Conservation (phyloP, 352 stramenopile genomes). For the Globisporangium carolinianum region DNA sequence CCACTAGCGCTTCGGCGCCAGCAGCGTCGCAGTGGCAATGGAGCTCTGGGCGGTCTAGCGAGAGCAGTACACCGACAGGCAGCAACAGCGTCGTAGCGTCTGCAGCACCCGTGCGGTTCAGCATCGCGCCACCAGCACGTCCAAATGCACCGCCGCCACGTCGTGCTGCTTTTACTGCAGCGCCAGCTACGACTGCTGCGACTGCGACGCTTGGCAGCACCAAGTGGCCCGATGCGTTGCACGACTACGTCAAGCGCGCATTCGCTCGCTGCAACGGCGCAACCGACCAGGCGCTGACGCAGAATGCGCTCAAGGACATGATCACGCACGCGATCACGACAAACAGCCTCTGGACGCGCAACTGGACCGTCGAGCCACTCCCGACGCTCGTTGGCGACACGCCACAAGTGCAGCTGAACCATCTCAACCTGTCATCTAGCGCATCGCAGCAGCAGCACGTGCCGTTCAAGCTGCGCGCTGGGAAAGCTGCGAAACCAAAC, state of each 20-base stretch:
- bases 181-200: conserved; percentile 9
- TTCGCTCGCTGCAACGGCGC: conserved; percentile 75
- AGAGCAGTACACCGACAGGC: background rate
- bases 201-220: conserved; percentile 22
- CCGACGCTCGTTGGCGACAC: conserved; percentile 58
- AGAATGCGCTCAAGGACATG: conserved; percentile 73
- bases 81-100: conserved; percentile 15
- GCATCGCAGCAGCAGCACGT: background rate
- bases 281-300: conserved; percentile 67
- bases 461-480: conserved; percentile 1
- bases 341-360: conserved; percentile 81
- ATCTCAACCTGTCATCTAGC: conserved; percentile 5
- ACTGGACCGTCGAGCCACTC: conserved; percentile 72
- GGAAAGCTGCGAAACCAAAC: conserved; percentile 11
- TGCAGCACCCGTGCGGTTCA: conserved; percentile 42
- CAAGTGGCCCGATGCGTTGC: conserved; percentile 80
- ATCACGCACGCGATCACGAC: conserved; percentile 82
- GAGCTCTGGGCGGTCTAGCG: conserved; percentile 28
- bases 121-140: conserved; percentile 15
- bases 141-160: conserved; percentile 11
- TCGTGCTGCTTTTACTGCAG: conserved; percentile 6
- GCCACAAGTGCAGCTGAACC: conserved; percentile 14
- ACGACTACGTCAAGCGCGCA: conserved; percentile 83
- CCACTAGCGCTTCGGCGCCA: conserved; percentile 3
- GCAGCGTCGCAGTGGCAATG: conserved; percentile 57